These are phyloP conservation scores for Penicillium capsulatum DNA, from an alignment of 2,329 filamentous ascomycete genomes.

Conservation along the genomic window DNA sequence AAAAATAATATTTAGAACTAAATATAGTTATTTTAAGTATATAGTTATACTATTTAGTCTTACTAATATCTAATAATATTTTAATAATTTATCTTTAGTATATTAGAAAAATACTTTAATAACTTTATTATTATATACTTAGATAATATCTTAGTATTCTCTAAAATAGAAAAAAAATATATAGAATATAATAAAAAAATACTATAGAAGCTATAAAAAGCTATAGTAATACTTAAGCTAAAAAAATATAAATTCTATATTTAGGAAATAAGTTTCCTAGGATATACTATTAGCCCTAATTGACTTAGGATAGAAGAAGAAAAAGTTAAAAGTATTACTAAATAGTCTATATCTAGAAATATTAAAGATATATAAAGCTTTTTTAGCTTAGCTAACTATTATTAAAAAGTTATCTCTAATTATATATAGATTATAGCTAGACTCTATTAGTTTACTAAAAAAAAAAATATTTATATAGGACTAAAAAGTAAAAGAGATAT, in stretches of 20 bases:
- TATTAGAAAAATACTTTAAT: constrained; percentile 4
- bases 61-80: too few species aligned
- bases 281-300: constrained; percentile 1
- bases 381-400: background rate
- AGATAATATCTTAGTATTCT: too few species aligned
- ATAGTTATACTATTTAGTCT: too few species aligned
- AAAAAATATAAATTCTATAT: constrained; percentile 3
- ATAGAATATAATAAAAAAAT: background rate
- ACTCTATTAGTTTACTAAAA: background rate
- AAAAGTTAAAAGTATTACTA: too few species aligned
- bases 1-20: too few species aligned
- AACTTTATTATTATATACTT: background rate
- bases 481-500: background rate
- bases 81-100: constrained; percentile 5
- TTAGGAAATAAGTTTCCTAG: background rate
- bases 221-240: constrained; percentile 4
- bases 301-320: constrained; percentile 2
- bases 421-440: background rate
- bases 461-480: background rate
- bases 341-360: too few species aligned
- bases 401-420: background rate
- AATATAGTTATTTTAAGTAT: too few species aligned
- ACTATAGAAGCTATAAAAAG: constrained; percentile 1
- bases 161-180: background rate
- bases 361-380: constrained; percentile 2